Evolutionary conservation across 148 eudicot genomes (phyloP), one percentile per base, ranked within the genome.

Genomic region (Salicornia ramosissima): DNA sequence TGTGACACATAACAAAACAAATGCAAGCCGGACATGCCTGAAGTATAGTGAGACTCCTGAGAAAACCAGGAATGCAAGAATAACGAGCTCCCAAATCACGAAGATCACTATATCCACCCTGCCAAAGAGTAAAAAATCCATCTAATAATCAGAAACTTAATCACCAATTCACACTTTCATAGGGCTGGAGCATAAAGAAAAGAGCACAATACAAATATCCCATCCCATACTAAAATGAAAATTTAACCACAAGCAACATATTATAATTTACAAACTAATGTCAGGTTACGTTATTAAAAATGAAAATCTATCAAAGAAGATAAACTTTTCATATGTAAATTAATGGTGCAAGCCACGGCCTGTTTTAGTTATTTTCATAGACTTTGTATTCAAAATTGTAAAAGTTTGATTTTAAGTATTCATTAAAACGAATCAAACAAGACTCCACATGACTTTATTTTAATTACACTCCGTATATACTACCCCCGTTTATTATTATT

Each of bases 41-140:
- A 88, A 86, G 75, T 94, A 94, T 52, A 94, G 84, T 2, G 98
- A 90, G 66, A 90, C 84, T 39, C 90, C 96, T 24, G 98, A 87
- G 83, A 94, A 90, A 59, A 94, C 98, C 77, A 94, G 74, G 76
- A 86, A 87, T n/a, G 98, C 98, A 68, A 94, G 70, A 75, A 86
- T 86, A 67, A 81, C 80, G 34, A 94, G 97, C 77, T 94, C 98
- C 98, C 98, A 94, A 76, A 94, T 79, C 25, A 90, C 96, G 54
- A 94, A 94, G 75, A 94, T 75, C 68, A 84, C 97, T 25, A 90
- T 87, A 71, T 94, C 98, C 72, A 89, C 97, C 92, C 98, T 94
- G 92, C 85, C 60, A 75, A 79, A 74, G 36, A 21, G 26, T 5
- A 15, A 34, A 30, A 73, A 55, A 45, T 2, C 49, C 56, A 33